Evolutionary conservation across 1,139 yeast genomes (phyloP), one percentile per base, ranked within the genome.

Genomic region (Spathaspora sp.): DNA sequence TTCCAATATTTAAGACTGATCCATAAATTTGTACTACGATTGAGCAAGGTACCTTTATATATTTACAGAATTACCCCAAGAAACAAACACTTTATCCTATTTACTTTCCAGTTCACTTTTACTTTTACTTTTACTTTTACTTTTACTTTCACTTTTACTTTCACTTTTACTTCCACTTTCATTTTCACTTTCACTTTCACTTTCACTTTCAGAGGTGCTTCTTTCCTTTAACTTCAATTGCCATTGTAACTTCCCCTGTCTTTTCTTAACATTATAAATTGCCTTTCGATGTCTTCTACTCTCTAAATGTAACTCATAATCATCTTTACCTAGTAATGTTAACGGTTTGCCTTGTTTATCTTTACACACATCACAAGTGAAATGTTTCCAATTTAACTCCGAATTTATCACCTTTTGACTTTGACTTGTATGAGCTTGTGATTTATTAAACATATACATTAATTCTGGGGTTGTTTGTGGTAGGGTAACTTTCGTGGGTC

Each of bases 311-410:
- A 76, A 72, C 4, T 76, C 64, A 86, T 90, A 89, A 43, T 78
- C 85, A 3, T 76, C 79, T 43, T 82, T 82, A 0, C 97, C 98
- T 7, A 93, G 83, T 1, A 88, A 77, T 0, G 88, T 76, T 18
- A 86, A 64, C 0, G 80, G 76, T 6, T 78, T 68, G 2, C 84
- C 84, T 3, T 74, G 69, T 36, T 71, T 68, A 54, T 80, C 84
- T n/a, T 65, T 67, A 60, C 99, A 93, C 1, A 74, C 64, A 0
- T 78, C 78, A 61, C 99, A 93, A 10, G 65, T 66, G 54, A 68
- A 80, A 51, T 89, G 95, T 47, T 79, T 74, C 95, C 96, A 88
- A 52, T 83, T 67, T 4, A 54, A 72, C 23, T 59, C 71, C 5
- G 76, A 63, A 3, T 68, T 72, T 8, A 72, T 38, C 16, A 58